phyloP scores from a whole-genome alignment of 2,329 filamentous ascomycete genomes.

The Ophiostoma populinum region DNA sequence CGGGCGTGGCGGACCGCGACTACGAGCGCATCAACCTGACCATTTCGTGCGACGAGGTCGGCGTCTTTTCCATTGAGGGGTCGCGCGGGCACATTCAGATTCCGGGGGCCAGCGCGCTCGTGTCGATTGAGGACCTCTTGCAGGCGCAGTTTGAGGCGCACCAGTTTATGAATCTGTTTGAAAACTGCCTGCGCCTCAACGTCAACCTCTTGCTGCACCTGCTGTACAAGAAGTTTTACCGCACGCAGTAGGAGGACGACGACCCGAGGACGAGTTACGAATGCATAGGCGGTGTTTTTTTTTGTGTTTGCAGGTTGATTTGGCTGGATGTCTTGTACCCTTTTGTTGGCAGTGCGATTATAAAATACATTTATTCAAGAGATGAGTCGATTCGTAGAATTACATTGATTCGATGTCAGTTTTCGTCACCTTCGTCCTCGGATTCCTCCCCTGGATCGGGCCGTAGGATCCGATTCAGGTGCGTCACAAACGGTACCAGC shows the following conservation, averaged over 20 bases:
- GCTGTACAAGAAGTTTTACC: constrained; percentile 97
- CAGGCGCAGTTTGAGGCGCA: constrained; percentile 96
- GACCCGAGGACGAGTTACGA: not conserved
- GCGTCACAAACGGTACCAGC: constrained; percentile 63
- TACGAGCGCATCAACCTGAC: constrained; percentile 90
- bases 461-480: constrained; percentile 58
- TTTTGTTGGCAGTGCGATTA: not conserved
- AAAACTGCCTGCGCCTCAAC: constrained; percentile 70
- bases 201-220: constrained; percentile 94
- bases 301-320: constrained; percentile 1
- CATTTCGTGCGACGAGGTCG: constrained; percentile 84
- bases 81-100: constrained; percentile 88
- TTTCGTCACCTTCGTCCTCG: constrained; percentile 24
- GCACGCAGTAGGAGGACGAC: constrained; percentile 33
- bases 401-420: too few relatives aligned
- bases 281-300: not conserved
- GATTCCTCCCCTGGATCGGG: constrained; percentile 40
- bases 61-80: constrained; percentile 84
- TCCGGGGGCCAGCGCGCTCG: constrained; percentile 72
- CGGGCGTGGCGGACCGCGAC: constrained; percentile 62
- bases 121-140: constrained; percentile 82
- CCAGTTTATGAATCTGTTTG: constrained; percentile 91
- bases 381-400: too few relatives aligned
- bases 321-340: not conserved
- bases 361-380: too few relatives aligned